These are phyloP conservation scores for Ganoderma meredithae DNA, from an alignment of 1,284 basidiomycete genomes.

Conservation along the genomic window DNA sequence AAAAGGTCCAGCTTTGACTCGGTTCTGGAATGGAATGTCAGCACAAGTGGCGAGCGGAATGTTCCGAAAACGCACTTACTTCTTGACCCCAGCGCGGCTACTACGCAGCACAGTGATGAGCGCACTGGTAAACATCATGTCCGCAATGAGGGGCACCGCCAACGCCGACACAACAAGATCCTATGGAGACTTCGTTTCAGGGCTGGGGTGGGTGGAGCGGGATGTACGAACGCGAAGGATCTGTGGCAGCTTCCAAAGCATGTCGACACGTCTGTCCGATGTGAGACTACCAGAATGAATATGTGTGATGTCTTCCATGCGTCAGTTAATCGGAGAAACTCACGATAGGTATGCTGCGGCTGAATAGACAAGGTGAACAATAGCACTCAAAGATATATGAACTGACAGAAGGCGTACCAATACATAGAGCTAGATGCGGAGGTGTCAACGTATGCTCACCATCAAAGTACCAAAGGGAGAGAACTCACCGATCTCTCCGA, in stretches of 20 bases:
- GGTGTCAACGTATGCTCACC: neutral
- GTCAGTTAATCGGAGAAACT: neutral
- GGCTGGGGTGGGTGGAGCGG: neutral
- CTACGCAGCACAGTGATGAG: neutral
- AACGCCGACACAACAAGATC: neutral
- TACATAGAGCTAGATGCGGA: neutral
- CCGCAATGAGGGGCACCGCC: neutral
- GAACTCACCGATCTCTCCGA: slow-evolving; percentile 4
- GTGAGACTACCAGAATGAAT: neutral
- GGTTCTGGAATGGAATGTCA: neutral
- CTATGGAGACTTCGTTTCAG: neutral
- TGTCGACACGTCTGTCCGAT: neutral
- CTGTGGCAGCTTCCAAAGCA: neutral
- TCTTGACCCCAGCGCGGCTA: neutral
- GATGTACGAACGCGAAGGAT: neutral
- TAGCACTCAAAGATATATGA: neutral
- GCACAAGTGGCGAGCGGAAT: neutral
- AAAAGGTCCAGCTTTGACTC: neutral
- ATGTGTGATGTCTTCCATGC: neutral
- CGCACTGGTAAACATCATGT: neutral
- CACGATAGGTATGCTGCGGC: neutral
- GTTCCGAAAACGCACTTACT: neutral
- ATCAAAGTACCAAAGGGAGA: neutral
- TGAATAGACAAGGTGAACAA: neutral
- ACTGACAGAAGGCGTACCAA: neutral